These are phyloP conservation scores for Saccharomycopsis phalli DNA, from an alignment of 1,139 yeast genomes.

Conservation along the genomic window DNA sequence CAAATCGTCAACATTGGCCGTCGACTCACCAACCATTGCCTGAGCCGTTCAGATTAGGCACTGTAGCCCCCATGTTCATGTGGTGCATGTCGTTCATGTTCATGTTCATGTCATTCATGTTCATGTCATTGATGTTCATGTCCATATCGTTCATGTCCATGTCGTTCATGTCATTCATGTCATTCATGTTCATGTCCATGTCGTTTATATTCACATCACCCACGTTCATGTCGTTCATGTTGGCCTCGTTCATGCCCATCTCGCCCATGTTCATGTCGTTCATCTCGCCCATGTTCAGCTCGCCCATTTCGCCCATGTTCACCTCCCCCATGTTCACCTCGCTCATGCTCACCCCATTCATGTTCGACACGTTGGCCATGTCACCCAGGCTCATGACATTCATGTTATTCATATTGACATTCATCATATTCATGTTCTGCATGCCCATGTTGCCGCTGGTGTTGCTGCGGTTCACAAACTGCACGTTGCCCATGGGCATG, in stretches of 20 bases:
- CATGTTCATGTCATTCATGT: background rate
- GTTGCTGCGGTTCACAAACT: background rate
- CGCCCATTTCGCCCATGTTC: background rate
- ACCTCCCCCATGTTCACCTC: too few species aligned
- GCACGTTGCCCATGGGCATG: background rate
- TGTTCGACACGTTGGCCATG: too few species aligned
- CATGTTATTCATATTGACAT: slow-evolving; percentile 3
- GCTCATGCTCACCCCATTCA: too few species aligned
- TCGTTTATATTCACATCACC: background rate
- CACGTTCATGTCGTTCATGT: background rate
- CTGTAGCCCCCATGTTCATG: background rate
- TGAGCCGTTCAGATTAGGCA: background rate
- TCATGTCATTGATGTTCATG: background rate
- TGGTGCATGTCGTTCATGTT: background rate
- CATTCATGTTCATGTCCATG: background rate
- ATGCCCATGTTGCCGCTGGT: slow-evolving; percentile 3
- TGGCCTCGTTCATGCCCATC: background rate
- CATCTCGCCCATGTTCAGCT: background rate
- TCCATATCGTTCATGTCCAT: background rate
- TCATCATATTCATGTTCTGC: slow-evolving; percentile 1
- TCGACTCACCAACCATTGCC: background rate
- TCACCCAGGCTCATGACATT: background rate
- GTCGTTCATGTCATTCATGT: background rate
- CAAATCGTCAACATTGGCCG: background rate
- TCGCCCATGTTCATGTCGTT: background rate